Conservation (phyloP, 805 yeast genomes). For the Yamadazyma kitorensis region DNA sequence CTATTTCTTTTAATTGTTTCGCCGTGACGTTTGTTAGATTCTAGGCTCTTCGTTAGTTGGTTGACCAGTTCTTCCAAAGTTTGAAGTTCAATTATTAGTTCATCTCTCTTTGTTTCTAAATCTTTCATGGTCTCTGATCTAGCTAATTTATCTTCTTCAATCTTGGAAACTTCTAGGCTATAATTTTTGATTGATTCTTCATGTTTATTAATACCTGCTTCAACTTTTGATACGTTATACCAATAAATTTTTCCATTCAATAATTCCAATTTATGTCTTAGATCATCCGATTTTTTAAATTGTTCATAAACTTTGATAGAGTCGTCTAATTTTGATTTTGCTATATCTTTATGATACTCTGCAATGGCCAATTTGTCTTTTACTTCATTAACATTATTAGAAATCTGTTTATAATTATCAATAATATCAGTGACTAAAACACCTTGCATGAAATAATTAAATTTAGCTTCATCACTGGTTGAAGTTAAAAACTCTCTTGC, state of each 20-base stretch:
- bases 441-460: conserved; percentile 75
- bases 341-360: conserved; percentile 20
- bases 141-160: conserved; percentile 10
- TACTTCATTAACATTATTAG: conserved; percentile 27
- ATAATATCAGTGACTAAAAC: conserved; percentile 68
- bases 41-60: no score
- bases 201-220: conserved; percentile 13
- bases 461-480: conserved; percentile 70
- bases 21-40: no score
- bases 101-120: not conserved
- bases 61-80: not conserved
- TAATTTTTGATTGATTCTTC: conserved; percentile 12
- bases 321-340: conserved; percentile 27
- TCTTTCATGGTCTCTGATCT: conserved; percentile 10
- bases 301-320: conserved; percentile 28
- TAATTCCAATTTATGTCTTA: conserved; percentile 29
- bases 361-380: conserved; percentile 26
- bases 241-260: conserved; percentile 42
- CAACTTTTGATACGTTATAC: conserved; percentile 36
- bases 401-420: conserved; percentile 43
- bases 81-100: not conserved
- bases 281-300: conserved; percentile 31
- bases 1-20: conserved; percentile 13
- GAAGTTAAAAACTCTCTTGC: conserved; percentile 87
- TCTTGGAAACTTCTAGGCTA: conserved; percentile 7